Base-by-base conservation (phyloP, 306 rosid genomes). In the Pueraria montana region DNA sequence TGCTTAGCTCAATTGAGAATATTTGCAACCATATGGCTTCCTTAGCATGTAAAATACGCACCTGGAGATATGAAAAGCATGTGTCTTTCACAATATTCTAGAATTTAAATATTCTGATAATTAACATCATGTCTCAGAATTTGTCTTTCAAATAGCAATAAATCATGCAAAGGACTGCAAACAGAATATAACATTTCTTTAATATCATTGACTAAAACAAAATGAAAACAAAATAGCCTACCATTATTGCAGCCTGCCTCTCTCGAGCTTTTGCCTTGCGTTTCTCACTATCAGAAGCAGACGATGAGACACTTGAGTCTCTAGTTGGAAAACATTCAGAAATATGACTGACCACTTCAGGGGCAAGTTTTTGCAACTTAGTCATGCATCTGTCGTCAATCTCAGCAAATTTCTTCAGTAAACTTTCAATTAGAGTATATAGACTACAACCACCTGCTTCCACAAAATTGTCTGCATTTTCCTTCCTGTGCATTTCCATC, bases 221-320 rank as follows among this genome's bases (percentile, higher is more conserved):
- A 76, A 55, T 11, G 72, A 17, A 61, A 66, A 24, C 32, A 56
- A 73, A 80, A 71, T 40, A 78, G 80, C 87, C 77, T 81, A 92
- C 96, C 92, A 96, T 74, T 68, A 96, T 87, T 49, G 97, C 98
- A 75, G 99, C 97, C 89, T 96, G 99, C 87, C 91, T 92, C 90
- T 92, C 97, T 83, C 98, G 91, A 63, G 97, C 98, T 87, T 94
- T 96, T 79, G 92, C 95, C 90, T 92, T 96, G 87, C 97, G 93
- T 87, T 90, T 96, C 86, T 96, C 99, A 17, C 89, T 79, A 55
- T 94, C 98, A 48, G 98, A 92, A 61, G 85, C 86, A 46, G 87
- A 80, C 53, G 83, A 76, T 9, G 82, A 77, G 72, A 72, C 80
- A 76, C 69, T 56, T 30, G 90, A 63, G 77, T 90, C 92, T 46